phyloP scores from a whole-genome alignment of 257 asterid genomes.

The Nicotiana tomentosiformis region DNA sequence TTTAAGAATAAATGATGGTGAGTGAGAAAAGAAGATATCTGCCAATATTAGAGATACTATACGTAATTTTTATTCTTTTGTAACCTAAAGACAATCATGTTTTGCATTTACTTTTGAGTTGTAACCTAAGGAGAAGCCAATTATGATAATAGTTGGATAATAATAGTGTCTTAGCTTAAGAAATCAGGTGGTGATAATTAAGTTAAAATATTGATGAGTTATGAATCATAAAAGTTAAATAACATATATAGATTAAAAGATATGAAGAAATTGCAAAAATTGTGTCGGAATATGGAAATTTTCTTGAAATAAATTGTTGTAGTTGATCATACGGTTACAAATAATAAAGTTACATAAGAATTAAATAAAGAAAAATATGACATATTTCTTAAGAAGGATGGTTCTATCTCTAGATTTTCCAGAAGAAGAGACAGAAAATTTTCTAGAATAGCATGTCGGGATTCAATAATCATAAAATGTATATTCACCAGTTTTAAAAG shows the following conservation, averaged over 20 bases:
- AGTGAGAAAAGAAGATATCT: background rate
- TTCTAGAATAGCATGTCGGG: too few species aligned
- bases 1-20: background rate
- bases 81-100: background rate
- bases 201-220: background rate
- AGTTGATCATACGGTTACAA: background rate
- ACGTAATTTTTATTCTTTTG: background rate
- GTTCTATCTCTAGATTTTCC: background rate
- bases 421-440: too few species aligned
- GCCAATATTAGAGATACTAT: background rate
- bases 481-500: background rate
- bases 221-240: background rate
- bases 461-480: background rate
- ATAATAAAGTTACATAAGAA: background rate
- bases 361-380: background rate
- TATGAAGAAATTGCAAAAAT: background rate
- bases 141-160: background rate
- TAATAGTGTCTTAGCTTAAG: background rate
- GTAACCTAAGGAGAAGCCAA: background rate
- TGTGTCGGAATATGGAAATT: background rate
- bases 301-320: background rate
- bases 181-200: background rate
- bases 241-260: background rate
- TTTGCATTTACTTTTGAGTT: slow-evolving; percentile 2
- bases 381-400: background rate